Evolutionary conservation across 2,329 filamentous ascomycete species (phyloP).

Genomic region (Furcasterigmium furcatum): DNA sequence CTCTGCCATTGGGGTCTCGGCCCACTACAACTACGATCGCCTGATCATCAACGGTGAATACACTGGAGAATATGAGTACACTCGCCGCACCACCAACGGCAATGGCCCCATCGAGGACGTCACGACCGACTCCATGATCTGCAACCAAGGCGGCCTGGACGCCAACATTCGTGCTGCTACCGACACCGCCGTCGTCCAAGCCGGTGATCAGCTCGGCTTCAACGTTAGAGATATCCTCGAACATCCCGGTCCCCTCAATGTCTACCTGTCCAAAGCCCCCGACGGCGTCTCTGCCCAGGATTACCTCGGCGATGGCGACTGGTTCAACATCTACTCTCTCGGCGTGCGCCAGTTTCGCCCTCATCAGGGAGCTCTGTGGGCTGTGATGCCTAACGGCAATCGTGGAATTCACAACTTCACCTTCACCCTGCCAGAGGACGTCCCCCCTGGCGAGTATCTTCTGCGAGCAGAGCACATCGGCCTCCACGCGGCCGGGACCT

Average conservation of each 20-base stretch:
- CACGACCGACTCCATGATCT: conserved; percentile 31
- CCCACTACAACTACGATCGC: conserved; percentile 14
- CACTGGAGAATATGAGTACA: conserved; percentile 12
- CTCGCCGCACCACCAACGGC: conserved; percentile 11
- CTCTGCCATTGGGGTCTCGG: conserved; percentile 2
- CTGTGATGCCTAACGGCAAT: conserved; percentile 19
- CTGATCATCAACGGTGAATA: conserved; percentile 15
- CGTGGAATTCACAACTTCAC: conserved; percentile 27
- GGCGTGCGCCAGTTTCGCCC: conserved; percentile 20
- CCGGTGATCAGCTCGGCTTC: not conserved
- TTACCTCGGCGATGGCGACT: conserved; percentile 29
- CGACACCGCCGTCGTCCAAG: conserved; percentile 16
- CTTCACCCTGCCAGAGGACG: conserved; percentile 6
- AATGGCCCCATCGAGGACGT: conserved; percentile 37
- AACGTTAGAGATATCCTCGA: conserved; percentile 14
- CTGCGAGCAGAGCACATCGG: conserved; percentile 32
- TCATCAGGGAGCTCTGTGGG: conserved; percentile 25
- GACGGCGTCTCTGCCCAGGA: conserved; percentile 12
- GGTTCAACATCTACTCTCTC: conserved; percentile 33
- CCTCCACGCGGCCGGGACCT: conserved; percentile 25
- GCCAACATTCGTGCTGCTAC: conserved; percentile 30
- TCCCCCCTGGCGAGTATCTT: conserved; percentile 23
- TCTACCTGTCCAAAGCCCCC: conserved; percentile 32
- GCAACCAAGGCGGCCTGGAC: conserved; percentile 33
- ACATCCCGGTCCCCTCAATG: conserved; percentile 33